Base-by-base conservation (phyloP, 441 rosid genomes). In the Jatropha podagrica region DNA sequence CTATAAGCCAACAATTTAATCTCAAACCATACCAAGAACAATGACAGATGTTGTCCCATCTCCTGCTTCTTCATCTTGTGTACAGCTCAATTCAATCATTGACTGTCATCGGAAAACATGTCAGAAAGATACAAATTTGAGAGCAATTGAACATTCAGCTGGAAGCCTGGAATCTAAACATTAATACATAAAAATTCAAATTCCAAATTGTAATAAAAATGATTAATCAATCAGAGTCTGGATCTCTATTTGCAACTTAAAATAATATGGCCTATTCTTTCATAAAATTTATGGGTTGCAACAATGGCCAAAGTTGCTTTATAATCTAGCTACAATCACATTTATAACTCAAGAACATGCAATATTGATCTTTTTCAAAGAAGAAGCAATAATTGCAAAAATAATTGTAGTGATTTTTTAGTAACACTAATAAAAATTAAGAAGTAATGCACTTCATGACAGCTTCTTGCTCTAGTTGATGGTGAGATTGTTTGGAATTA, bases 1-100 rank as follows among this genome's bases (percentile, higher is more conserved):
- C 4, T 14, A 4, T 0, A 44, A 46, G 13, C 59, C 11, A 27
- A 61, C n/a, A 41, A 2, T 51, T 23, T 49, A 59, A 14, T 20
- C 48, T n/a, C 32, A 52, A 52, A 65, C 18, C 55, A 69, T 91
- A 95, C 99, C 97, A 74, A 95, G 92, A 76, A 93, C 94, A 81
- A 93, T 95, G 72, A 93, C 98, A 40, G 99, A 93, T 63, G 99
- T 95, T 52, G 99, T 95, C 81, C 99, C 99, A 80, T 95, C 99
- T 77, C 99, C 99, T 2, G 93, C 99, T 86, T 95, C 97, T 89
- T 91, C 99, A 75, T 95, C 99, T 84, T 93, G 99, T 5, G 98
- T 89, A 7, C 98, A 94, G 76, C 98, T 95, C 78, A 95, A 77
- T 79, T 95, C 97, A 82, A 93, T 93, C 99, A 93, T 93, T 3